phyloP scores from a whole-genome alignment of 805 yeast species.

The Wickerhamiella sergipiensis region DNA sequence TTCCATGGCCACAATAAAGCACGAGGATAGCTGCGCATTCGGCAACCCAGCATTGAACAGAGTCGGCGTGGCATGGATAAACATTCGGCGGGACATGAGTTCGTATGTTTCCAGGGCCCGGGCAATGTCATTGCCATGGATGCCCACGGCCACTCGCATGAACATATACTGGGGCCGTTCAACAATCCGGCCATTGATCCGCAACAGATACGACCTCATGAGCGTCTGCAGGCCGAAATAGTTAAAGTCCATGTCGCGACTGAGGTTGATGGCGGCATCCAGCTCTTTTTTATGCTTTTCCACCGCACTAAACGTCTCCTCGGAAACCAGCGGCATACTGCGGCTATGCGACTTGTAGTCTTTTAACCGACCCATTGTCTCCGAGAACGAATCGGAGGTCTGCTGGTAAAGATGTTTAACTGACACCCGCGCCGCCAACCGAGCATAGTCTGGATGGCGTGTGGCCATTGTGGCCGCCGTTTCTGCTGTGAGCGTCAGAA shows the following conservation, averaged over 20 bases:
- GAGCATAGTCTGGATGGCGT: slow-evolving; percentile 87
- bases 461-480: slow-evolving; percentile 94
- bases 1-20: slow-evolving; percentile 78
- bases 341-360: slow-evolving; percentile 48
- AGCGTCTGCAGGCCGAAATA: slow-evolving; percentile 85
- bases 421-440: slow-evolving; percentile 72
- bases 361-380: slow-evolving; percentile 51
- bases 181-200: slow-evolving; percentile 40
- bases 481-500: slow-evolving; percentile 50
- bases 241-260: slow-evolving; percentile 56
- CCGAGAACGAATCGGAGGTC: slow-evolving; percentile 66
- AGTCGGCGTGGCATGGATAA: slow-evolving; percentile 91
- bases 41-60: slow-evolving; percentile 82
- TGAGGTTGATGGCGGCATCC: slow-evolving; percentile 53
- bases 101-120: slow-evolving; percentile 64
- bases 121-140: slow-evolving; percentile 53
- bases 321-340: slow-evolving; percentile 49
- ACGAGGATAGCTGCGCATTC: slow-evolving; percentile 68
- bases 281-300: slow-evolving; percentile 43
- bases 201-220: slow-evolving; percentile 61
- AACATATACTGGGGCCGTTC: slow-evolving; percentile 83
- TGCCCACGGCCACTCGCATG: slow-evolving; percentile 80
- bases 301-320: slow-evolving; percentile 44
- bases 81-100: slow-evolving; percentile 67
- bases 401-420: slow-evolving; percentile 79